Conservation (phyloP, 495 filamentous ascomycete species). For the Aspergillus baeticus region DNA sequence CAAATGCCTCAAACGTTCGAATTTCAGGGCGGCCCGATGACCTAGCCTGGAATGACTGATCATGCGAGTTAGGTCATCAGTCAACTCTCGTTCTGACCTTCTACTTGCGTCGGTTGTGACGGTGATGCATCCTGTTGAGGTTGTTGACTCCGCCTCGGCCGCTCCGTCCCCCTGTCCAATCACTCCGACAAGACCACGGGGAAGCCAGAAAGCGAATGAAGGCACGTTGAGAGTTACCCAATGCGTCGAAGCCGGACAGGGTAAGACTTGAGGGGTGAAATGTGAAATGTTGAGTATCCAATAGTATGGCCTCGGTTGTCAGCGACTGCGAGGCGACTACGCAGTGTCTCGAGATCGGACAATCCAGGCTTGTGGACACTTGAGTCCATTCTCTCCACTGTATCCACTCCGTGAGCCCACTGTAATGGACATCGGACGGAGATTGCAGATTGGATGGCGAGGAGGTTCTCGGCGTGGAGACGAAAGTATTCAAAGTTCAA, state of each 20-base stretch:
- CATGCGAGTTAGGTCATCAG: too few relatives aligned
- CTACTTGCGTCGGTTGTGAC: too few relatives aligned
- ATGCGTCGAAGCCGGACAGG: not conserved
- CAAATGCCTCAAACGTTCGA: too few relatives aligned
- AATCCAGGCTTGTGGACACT: not conserved
- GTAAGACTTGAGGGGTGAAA: not conserved
- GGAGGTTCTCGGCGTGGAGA: not conserved
- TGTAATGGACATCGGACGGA: not conserved
- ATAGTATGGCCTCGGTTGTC: not conserved
- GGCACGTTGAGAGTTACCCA: constrained; percentile 8
- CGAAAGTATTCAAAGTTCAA: too few relatives aligned
- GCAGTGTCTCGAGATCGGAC: not conserved
- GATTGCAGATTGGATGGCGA: not conserved
- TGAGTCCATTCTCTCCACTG: too few relatives aligned
- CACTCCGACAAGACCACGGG: not conserved
- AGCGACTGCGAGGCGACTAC: not conserved
- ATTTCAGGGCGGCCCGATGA: too few relatives aligned
- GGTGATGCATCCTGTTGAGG: too few relatives aligned
- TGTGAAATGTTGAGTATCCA: not conserved
- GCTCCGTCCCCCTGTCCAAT: not conserved
- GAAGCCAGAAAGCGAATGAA: not conserved
- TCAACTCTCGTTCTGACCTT: too few relatives aligned
- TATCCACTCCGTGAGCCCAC: not conserved
- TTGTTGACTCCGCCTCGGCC: not conserved
- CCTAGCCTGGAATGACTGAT: too few relatives aligned